Conservation (phyloP, 2,329 filamentous ascomycete genomes). For the Mollisia scopiformis region DNA sequence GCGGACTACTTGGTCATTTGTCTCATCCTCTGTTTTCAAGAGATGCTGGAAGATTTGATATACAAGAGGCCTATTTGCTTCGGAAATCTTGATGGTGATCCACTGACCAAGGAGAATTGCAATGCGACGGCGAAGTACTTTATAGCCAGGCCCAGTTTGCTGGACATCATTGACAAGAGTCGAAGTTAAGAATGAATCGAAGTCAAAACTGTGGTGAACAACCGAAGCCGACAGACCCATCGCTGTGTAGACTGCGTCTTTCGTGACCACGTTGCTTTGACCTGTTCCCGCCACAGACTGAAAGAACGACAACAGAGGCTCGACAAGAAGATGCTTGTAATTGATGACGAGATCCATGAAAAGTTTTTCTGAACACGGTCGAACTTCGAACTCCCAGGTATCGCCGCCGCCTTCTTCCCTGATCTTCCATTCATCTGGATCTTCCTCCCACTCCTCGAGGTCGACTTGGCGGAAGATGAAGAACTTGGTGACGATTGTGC, state of each 20-base stretch:
- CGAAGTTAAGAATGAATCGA: constrained; percentile 75
- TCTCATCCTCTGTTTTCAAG: constrained; percentile 72
- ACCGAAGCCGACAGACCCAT: constrained; percentile 84
- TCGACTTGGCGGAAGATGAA: constrained; percentile 87
- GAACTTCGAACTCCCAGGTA: constrained; percentile 89
- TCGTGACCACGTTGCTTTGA: constrained; percentile 72
- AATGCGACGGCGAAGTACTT: constrained; percentile 83
- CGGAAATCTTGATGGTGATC: constrained; percentile 77
- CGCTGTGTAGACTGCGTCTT: constrained; percentile 93
- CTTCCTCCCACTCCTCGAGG: constrained; percentile 89
- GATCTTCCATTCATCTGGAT: constrained; percentile 94
- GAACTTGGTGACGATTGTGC: constrained; percentile 82
- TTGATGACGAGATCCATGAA: constrained; percentile 90
- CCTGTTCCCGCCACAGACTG: constrained; percentile 69
- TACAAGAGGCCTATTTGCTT: constrained; percentile 70
- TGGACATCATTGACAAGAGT: constrained; percentile 82
- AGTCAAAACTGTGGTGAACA: constrained; percentile 76
- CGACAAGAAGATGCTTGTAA: constrained; percentile 80
- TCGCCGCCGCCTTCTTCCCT: constrained; percentile 83
- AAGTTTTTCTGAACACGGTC: constrained; percentile 90
- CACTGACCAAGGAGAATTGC: constrained; percentile 89
- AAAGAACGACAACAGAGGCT: constrained; percentile 83
- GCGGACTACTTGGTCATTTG: constrained; percentile 90
- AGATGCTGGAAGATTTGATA: constrained; percentile 92
- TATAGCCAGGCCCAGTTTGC: constrained; percentile 62